Evolutionary conservation across 176 grass and related monocot genomes (phyloP).

Genomic region (maize (Zea mays)): DNA sequence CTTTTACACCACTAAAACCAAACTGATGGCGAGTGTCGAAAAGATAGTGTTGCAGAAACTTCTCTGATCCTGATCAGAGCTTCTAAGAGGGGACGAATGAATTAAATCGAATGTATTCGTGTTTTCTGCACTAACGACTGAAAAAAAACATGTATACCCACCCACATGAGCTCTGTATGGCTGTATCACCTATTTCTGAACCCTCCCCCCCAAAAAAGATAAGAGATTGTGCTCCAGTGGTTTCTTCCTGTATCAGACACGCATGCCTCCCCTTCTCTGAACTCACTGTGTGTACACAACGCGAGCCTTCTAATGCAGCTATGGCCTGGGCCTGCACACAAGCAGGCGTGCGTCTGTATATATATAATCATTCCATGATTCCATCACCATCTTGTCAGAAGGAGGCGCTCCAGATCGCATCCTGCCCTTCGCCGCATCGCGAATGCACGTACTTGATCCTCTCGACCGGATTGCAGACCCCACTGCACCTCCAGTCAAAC

Average conservation of each 20-base stretch:
- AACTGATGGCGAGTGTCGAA: not conserved
- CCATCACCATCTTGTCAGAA: conserved; percentile 43
- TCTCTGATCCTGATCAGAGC: not conserved
- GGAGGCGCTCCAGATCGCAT: conserved; percentile 68
- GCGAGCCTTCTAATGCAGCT: conserved; percentile 17
- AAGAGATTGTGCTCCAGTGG: not conserved
- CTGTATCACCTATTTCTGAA: conserved; percentile 29
- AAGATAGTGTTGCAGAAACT: not conserved
- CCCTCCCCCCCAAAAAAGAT: not conserved
- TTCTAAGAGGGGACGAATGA: conserved; percentile 27
- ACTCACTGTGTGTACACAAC: conserved; percentile 7
- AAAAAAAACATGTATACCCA: conserved; percentile 30
- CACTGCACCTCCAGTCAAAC: conserved; percentile 92
- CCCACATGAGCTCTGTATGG: not conserved
- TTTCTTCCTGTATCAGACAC: conserved; percentile 27
- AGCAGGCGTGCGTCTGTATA: not conserved
- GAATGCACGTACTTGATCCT: conserved; percentile 73
- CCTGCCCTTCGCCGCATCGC: conserved; percentile 81
- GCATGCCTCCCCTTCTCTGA: not conserved
- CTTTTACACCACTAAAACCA: not conserved
- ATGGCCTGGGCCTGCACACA: conserved; percentile 27
- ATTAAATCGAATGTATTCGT: conserved; percentile 42
- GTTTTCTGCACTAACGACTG: conserved; percentile 31
- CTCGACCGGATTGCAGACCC: conserved; percentile 90
- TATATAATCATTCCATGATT: no score